phyloP scores from a whole-genome alignment of 2,329 filamentous ascomycete genomes.

The Hypoxylon sp. region DNA sequence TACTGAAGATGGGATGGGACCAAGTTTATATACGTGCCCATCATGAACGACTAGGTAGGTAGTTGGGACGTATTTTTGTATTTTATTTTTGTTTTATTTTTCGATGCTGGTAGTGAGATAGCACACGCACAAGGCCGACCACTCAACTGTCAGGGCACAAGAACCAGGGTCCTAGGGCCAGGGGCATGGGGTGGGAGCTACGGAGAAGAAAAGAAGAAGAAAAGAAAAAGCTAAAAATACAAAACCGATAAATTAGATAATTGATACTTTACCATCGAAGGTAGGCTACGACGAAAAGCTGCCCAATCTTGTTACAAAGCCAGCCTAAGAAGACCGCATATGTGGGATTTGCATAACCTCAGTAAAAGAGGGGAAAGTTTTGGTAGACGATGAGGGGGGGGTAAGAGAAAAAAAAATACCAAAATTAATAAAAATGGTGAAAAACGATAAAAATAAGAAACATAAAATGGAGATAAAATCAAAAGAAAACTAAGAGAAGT shows the following conservation, averaged over 20 bases:
- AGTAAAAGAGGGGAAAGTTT: constrained; percentile 21
- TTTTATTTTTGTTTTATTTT: too few relatives aligned
- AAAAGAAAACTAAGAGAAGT: constrained; percentile 18
- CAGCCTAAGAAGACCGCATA: constrained; percentile 20
- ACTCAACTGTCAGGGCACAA: constrained; percentile 30
- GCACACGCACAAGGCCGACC: constrained; percentile 31
- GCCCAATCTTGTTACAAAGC: constrained; percentile 33
- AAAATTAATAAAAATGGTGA: background rate
- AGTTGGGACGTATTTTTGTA: constrained; percentile 29
- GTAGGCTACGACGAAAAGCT: constrained; percentile 21
- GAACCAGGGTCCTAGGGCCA: constrained; percentile 24
- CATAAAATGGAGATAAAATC: constrained; percentile 6
- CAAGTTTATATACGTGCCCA: constrained; percentile 37
- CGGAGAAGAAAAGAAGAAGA: constrained; percentile 18
- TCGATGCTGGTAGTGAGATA: constrained; percentile 32
- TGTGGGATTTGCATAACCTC: constrained; percentile 29
- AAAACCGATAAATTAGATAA: constrained; percentile 25
- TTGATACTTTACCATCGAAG: constrained; percentile 25
- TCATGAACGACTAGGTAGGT: constrained; percentile 28
- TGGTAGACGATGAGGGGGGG: constrained; percentile 4
- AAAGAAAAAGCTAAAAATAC: constrained; percentile 18
- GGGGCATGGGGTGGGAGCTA: constrained; percentile 30
- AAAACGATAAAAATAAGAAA: constrained; percentile 7
- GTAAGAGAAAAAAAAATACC: constrained; percentile 13
- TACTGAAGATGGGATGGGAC: constrained; percentile 35